Conservation (phyloP, 1,139 yeast genomes). For the Hansenula anomala region DNA sequence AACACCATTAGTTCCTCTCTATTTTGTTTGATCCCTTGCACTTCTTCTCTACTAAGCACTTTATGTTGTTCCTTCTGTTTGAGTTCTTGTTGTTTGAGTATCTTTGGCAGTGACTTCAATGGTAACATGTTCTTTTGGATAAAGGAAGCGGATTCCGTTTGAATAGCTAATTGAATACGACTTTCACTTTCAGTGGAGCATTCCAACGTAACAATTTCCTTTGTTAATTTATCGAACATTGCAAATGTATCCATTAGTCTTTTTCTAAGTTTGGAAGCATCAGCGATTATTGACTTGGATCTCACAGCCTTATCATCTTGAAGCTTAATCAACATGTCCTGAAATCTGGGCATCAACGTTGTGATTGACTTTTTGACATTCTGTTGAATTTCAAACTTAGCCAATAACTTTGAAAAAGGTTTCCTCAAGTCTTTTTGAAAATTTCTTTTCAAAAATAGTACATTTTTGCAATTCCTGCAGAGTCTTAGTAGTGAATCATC, state of each 20-base stretch:
- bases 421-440: conserved; percentile 33
- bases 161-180: conserved; percentile 41
- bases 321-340: conserved; percentile 28
- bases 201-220: conserved; percentile 30
- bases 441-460: conserved; percentile 53
- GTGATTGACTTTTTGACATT: conserved; percentile 33
- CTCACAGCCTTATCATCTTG: conserved; percentile 26
- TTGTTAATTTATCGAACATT: conserved; percentile 38
- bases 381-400: conserved; percentile 29
- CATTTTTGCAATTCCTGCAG: conserved; percentile 65
- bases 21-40: conserved; percentile 46
- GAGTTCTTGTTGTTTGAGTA: conserved; percentile 24
- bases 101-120: conserved; percentile 41
- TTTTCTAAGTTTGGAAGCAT: conserved; percentile 35
- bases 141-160: conserved; percentile 40
- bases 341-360: conserved; percentile 36
- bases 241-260: conserved; percentile 39
- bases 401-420: conserved; percentile 21
- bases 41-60: conserved; percentile 20
- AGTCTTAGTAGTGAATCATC: conserved; percentile 40
- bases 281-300: conserved; percentile 26
- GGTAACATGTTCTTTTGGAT: conserved; percentile 53
- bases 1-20: conserved; percentile 82
- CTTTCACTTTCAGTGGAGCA: conserved; percentile 32
- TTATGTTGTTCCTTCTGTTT: conserved; percentile 12